phyloP scores from a whole-genome alignment of 805 yeast genomes.

The Saccharomyces paradoxus region DNA sequence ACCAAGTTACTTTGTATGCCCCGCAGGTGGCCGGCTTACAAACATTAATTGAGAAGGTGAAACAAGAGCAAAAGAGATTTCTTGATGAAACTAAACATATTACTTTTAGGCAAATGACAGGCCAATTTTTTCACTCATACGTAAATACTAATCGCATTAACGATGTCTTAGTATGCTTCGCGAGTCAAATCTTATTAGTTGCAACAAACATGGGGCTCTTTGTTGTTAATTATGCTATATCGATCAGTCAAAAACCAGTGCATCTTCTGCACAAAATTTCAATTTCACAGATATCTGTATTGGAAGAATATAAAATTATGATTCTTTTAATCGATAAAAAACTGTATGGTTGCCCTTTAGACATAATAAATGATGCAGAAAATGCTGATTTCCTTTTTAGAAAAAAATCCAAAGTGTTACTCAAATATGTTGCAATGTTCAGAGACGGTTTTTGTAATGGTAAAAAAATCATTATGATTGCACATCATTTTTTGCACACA shows the following conservation, averaged over 20 bases:
- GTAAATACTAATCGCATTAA: constrained; percentile 55
- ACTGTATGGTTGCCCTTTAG: constrained; percentile 69
- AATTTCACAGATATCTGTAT: constrained; percentile 81
- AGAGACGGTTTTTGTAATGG: constrained; percentile 91
- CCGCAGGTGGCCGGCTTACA: constrained; percentile 49
- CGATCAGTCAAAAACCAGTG: constrained; percentile 50
- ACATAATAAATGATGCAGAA: constrained; percentile 38
- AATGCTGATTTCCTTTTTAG: constrained; percentile 38
- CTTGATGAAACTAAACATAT: constrained; percentile 68
- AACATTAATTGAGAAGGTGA: constrained; percentile 66
- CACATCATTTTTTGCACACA: constrained; percentile 66
- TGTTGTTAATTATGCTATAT: constrained; percentile 56
- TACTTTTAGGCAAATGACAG: constrained; percentile 60
- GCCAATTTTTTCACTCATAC: constrained; percentile 54
- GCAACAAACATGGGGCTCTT: constrained; percentile 88
- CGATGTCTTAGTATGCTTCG: constrained; percentile 85
- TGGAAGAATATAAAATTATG: constrained; percentile 82
- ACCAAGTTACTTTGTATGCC: constrained; percentile 33
- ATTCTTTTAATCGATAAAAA: constrained; percentile 77
- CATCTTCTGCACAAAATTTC: constrained; percentile 65
- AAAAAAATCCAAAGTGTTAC: constrained; percentile 64
- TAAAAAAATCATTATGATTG: constrained; percentile 79
- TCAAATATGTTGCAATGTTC: constrained; percentile 81
- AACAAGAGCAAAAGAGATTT: constrained; percentile 64
- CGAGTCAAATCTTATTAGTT: constrained; percentile 76